phyloP scores from a whole-genome alignment of 2,329 filamentous ascomycete species.

The Ascochyta fabae region DNA sequence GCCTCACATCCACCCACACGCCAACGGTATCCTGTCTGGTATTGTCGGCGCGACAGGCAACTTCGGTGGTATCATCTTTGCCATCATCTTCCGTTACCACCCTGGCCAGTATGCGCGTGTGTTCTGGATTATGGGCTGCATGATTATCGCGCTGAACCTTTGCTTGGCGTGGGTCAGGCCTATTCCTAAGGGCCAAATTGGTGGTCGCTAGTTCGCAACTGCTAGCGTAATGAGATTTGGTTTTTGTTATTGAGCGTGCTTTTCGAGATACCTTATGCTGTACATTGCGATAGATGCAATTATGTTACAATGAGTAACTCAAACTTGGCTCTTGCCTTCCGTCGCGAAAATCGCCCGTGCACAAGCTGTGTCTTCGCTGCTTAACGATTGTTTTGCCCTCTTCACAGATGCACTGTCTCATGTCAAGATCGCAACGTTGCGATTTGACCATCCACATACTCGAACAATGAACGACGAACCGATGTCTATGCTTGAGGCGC shows the following conservation, averaged over 20 bases:
- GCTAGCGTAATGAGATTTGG: neutral
- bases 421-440: no score
- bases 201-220: slow-evolving; percentile 43
- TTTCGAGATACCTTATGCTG: slow-evolving; percentile 16
- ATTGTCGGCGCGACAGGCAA: slow-evolving; percentile 82
- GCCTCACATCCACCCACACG: slow-evolving; percentile 82
- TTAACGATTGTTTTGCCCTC: no score
- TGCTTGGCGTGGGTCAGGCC: slow-evolving; percentile 68
- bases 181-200: slow-evolving; percentile 61
- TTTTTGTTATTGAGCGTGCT: slow-evolving; percentile 11
- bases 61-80: slow-evolving; percentile 83
- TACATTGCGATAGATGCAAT: slow-evolving; percentile 3
- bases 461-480: no score
- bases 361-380: no score
- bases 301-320: neutral
- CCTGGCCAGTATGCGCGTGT: slow-evolving; percentile 71
- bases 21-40: slow-evolving; percentile 82
- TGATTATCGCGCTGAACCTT: slow-evolving; percentile 74
- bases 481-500: no score
- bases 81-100: slow-evolving; percentile 80
- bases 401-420: no score
- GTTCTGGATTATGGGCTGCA: slow-evolving; percentile 82
- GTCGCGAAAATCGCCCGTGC: no score
- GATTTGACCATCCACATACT: no score
- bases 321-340: no score